phyloP scores from a whole-genome alignment of 106 monocot species.

The Dioscorea alata region DNA sequence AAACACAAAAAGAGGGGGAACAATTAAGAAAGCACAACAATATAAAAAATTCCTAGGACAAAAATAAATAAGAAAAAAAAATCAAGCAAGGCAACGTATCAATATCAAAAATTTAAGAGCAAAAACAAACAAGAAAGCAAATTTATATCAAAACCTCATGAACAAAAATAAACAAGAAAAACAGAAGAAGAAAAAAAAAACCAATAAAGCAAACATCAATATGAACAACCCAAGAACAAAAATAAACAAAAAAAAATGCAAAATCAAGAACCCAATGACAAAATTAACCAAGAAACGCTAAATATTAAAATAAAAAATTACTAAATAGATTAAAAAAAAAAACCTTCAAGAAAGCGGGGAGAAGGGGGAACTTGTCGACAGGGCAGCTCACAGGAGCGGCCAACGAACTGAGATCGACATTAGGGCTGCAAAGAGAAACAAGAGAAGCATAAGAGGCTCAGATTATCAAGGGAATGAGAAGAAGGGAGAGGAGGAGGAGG shows the following conservation, averaged over 20 bases:
- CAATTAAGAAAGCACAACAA: not conserved
- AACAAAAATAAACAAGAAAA: not conserved
- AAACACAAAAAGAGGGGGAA: not conserved
- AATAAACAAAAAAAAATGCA: not conserved
- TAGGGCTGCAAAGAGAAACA: not conserved
- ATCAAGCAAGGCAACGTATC: too few relatives aligned
- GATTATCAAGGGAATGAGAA: not conserved
- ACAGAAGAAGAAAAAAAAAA: not conserved
- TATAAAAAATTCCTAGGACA: not conserved
- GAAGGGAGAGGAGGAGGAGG: not conserved
- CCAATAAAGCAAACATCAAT: not conserved
- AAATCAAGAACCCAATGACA: not conserved
- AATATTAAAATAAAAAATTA: too few relatives aligned
- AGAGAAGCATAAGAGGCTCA: not conserved
- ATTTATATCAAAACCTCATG: not conserved
- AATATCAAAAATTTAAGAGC: not conserved
- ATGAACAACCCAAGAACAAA: not conserved
- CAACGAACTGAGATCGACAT: constrained; percentile 16
- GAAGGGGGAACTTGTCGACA: constrained; percentile 77
- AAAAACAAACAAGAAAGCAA: not conserved
- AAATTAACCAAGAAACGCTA: not conserved
- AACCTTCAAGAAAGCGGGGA: constrained; percentile 79
- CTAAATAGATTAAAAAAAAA: too few relatives aligned
- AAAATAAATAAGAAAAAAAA: too few relatives aligned
- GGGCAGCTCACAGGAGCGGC: constrained; percentile 57